Percentiles rank a stretch among this genome's conserved stretches.
phyloP scores from a whole-genome alignment of 2,329 filamentous ascomycete genomes.

The Pyricularia sp. region DNA sequence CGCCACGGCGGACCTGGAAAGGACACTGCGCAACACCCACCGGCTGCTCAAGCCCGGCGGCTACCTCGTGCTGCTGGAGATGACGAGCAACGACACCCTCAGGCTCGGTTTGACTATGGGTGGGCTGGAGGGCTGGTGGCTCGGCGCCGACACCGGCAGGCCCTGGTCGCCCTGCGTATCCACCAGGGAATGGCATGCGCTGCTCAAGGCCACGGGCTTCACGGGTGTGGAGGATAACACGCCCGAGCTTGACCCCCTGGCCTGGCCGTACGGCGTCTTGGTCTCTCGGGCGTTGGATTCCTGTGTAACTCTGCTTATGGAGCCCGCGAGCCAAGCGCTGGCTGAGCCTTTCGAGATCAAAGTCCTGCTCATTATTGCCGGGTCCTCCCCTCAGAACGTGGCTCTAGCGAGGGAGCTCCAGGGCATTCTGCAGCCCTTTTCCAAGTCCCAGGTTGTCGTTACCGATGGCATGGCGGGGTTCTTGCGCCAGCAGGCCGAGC shows the following conservation, averaged over 20 bases:
- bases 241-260: background rate
- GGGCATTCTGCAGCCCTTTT: background rate
- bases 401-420: background rate
- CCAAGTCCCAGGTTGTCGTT: background rate
- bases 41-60: constrained; percentile 21
- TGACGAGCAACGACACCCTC: constrained; percentile 4
- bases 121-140: constrained; percentile 11
- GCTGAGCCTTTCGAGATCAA: background rate
- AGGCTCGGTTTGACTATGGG: constrained; percentile 1
- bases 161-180: constrained; percentile 5
- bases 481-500: background rate
- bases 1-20: constrained; percentile 12
- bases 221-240: background rate
- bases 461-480: background rate
- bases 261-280: constrained; percentile 7
- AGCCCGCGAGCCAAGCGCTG: constrained; percentile 6
- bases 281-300: constrained; percentile 13
- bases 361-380: background rate
- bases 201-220: constrained; percentile 9
- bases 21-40: constrained; percentile 15
- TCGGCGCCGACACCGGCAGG: constrained; percentile 8
- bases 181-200: constrained; percentile 11
- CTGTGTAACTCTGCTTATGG: constrained; percentile 9
- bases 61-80: constrained; percentile 15
- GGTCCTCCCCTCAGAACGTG: background rate